Evolutionary conservation across 1,139 yeast species (phyloP).

Genomic region (Sugiyamaella novakii): DNA sequence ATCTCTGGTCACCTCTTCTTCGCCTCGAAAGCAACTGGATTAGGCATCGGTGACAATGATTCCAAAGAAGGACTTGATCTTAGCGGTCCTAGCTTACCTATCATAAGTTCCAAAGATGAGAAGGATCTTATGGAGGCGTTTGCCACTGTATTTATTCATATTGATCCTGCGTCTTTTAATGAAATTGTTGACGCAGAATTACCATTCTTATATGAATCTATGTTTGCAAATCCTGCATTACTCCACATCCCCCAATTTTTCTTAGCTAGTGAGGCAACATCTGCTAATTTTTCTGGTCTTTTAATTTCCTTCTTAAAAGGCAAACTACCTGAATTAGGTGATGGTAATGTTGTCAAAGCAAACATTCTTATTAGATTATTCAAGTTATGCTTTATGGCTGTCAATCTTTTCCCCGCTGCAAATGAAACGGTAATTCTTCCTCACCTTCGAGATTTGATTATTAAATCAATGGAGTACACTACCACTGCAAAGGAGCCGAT

Average conservation of each 20-base stretch:
- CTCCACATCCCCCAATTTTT: constrained; percentile 93
- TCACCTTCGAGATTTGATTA: constrained; percentile 77
- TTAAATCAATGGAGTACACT: constrained; percentile 76
- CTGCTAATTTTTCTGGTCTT: constrained; percentile 90
- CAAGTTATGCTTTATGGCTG: constrained; percentile 94
- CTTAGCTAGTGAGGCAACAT: constrained; percentile 88
- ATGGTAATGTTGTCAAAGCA: constrained; percentile 74
- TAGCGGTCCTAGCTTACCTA: constrained; percentile 79
- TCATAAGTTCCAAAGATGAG: constrained; percentile 87
- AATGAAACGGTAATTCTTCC: constrained; percentile 89
- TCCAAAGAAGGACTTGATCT: constrained; percentile 54
- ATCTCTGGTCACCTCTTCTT: constrained; percentile 79
- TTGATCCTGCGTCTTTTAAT: constrained; percentile 94
- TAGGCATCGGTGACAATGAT: constrained; percentile 27
- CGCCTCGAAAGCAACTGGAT: constrained; percentile 50
- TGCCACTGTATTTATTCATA: constrained; percentile 89
- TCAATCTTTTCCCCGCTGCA: constrained; percentile 81
- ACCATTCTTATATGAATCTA: constrained; percentile 73
- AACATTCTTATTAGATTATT: constrained; percentile 81
- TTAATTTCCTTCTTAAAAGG: constrained; percentile 73
- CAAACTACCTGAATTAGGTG: constrained; percentile 77
- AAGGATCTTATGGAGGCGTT: constrained; percentile 95
- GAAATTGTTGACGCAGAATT: constrained; percentile 86
- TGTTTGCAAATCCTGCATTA: constrained; percentile 82
- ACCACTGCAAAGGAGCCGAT: constrained; percentile 92